Evolutionary conservation across 176 grass and related monocot species (phyloP).

Genomic region (Cenchrus purpureus): DNA sequence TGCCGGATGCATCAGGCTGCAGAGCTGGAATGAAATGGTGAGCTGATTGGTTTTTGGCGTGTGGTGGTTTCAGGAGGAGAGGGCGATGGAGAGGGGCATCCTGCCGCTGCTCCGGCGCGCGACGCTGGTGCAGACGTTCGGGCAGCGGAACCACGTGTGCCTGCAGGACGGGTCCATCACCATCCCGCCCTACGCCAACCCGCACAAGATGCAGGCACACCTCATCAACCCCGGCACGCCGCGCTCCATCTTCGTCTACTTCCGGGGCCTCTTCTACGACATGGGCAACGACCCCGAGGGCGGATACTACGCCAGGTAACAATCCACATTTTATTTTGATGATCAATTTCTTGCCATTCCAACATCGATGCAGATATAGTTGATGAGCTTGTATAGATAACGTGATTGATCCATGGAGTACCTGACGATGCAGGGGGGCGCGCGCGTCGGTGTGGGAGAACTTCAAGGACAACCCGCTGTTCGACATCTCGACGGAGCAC

Average conservation of each 20-base stretch:
- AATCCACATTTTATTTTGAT: too few species aligned
- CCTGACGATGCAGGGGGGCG: slow-evolving; percentile 40
- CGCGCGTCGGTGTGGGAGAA: slow-evolving; percentile 71
- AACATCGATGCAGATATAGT: background rate
- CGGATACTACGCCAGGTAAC: slow-evolving; percentile 63
- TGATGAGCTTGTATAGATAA: background rate
- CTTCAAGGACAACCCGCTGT: slow-evolving; percentile 80
- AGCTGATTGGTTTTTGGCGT: background rate
- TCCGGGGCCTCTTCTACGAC: slow-evolving; percentile 67
- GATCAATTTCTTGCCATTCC: background rate
- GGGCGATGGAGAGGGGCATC: slow-evolving; percentile 57
- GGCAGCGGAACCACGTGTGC: slow-evolving; percentile 68
- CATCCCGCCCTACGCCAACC: slow-evolving; percentile 63
- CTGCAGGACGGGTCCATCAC: slow-evolving; percentile 62
- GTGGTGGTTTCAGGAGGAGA: slow-evolving; percentile 45
- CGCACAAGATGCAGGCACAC: slow-evolving; percentile 64
- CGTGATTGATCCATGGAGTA: background rate
- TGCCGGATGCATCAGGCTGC: background rate
- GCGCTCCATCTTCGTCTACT: slow-evolving; percentile 72
- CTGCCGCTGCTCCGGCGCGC: slow-evolving; percentile 56
- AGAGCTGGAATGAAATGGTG: background rate
- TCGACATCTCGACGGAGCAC: slow-evolving; percentile 82
- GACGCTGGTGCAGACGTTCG: slow-evolving; percentile 71
- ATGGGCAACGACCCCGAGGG: slow-evolving; percentile 68
- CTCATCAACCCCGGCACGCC: slow-evolving; percentile 57